phyloP scores from a whole-genome alignment of 2,329 filamentous ascomycete species.

The Phaeosphaeriaceae sp. region DNA sequence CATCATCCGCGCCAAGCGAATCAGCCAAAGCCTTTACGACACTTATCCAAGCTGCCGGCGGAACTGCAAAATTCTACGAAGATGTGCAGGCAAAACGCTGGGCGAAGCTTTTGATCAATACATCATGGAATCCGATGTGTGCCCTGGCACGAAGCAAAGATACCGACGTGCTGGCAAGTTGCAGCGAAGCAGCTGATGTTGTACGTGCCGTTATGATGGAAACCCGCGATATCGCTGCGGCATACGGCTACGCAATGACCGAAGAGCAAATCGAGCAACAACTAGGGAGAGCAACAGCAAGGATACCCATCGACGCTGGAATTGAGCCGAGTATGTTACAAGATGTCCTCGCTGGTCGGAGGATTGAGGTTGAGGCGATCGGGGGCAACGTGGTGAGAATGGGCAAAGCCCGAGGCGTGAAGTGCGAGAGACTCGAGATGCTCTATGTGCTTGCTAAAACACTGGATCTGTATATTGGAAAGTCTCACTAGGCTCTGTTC shows the following conservation, averaged over 20 bases:
- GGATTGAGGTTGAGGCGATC: conserved; percentile 60
- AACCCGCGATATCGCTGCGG: conserved; percentile 51
- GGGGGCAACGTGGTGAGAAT: conserved; percentile 55
- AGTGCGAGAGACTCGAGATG: conserved; percentile 52
- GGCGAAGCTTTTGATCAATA: conserved; percentile 68
- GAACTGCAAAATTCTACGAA: conserved; percentile 57
- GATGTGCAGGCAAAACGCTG: conserved; percentile 66
- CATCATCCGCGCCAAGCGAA: conserved; percentile 32
- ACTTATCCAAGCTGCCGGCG: conserved; percentile 54
- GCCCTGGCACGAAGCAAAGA: conserved; percentile 63
- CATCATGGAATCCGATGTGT: conserved; percentile 67
- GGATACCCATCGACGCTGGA: conserved; percentile 46
- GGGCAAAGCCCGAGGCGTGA: conserved; percentile 49
- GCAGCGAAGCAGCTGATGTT: conserved; percentile 45
- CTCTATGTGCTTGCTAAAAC: conserved; percentile 56
- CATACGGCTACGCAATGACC: conserved; percentile 50
- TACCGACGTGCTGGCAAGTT: conserved; percentile 56
- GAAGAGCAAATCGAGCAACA: conserved; percentile 48
- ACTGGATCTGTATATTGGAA: conserved; percentile 45
- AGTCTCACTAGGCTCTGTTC: not conserved
- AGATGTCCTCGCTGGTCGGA: conserved; percentile 51
- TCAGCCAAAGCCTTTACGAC: conserved; percentile 46
- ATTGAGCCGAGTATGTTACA: conserved; percentile 60
- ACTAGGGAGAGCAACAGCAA: conserved; percentile 46
- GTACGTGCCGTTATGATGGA: conserved; percentile 56